Evolutionary conservation across 495 filamentous ascomycete species (phyloP).

Genomic region (Parathielavia hyrcaniae): DNA sequence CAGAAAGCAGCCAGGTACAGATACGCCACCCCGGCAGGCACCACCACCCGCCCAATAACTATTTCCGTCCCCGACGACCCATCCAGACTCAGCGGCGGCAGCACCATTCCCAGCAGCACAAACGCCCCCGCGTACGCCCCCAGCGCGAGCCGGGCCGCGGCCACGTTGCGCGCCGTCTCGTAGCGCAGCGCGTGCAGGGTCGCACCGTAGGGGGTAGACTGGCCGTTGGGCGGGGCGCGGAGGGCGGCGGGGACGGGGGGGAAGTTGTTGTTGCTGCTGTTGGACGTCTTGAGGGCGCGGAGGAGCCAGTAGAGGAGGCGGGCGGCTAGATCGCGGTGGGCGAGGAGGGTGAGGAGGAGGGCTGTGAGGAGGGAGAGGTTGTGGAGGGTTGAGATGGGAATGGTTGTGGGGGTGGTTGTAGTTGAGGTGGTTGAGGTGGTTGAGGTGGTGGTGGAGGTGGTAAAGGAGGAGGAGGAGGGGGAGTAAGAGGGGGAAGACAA

Average conservation of each 20-base stretch:
- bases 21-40: background rate
- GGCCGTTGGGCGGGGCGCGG: background rate
- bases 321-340: background rate
- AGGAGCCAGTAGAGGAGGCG: background rate
- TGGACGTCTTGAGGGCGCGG: background rate
- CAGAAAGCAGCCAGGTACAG: background rate
- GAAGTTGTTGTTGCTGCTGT: too few relatives aligned
- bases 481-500: too few relatives aligned
- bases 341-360: background rate
- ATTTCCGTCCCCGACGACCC: background rate
- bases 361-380: background rate
- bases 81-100: too few relatives aligned
- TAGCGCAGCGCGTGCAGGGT: conserved; percentile 4
- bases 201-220: conserved; percentile 1
- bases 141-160: background rate
- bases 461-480: too few relatives aligned
- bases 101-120: background rate
- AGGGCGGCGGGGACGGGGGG: background rate
- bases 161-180: background rate
- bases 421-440: background rate
- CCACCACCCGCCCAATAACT: background rate
- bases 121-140: background rate
- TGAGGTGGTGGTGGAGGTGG: background rate
- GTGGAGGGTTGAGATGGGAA: background rate
- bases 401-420: background rate